Percentiles rank a stretch among this genome's conserved stretches.
Conservation (phyloP, 225 moss, liverwort and hornwort genomes). For the Polytrichum commune region DNA sequence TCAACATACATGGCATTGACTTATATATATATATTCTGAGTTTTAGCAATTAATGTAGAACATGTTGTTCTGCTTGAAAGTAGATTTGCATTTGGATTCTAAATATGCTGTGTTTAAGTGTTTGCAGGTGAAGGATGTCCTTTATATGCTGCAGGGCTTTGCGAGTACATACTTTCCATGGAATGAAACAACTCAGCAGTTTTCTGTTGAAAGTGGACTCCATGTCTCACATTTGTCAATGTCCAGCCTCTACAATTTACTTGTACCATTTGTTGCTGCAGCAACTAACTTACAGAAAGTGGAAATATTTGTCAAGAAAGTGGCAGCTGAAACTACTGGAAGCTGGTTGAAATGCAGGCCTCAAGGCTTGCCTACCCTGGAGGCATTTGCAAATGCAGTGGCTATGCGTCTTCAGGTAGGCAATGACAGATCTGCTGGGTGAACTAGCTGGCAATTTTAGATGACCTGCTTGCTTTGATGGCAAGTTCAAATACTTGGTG, state of each 20-base stretch:
- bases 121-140: constrained; percentile 81
- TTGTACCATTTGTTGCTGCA: constrained; percentile 70
- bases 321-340: constrained; percentile 58
- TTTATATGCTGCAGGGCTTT: constrained; percentile 89
- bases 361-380: constrained; percentile 76
- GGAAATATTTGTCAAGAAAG: constrained; percentile 69
- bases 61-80: no score
- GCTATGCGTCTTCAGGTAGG: constrained; percentile 75
- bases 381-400: constrained; percentile 86
- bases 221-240: constrained; percentile 81
- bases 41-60: no score
- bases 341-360: constrained; percentile 67
- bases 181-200: constrained; percentile 60
- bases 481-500: no score
- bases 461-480: no score
- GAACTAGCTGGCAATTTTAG: neutral
- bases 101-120: constrained; percentile 1
- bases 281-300: constrained; percentile 82
- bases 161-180: constrained; percentile 67
- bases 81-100: no score
- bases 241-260: constrained; percentile 88
- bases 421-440: neutral
- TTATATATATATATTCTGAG: no score
- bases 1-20: no score
- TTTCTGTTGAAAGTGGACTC: constrained; percentile 63